Conservation (phyloP, 768 basidiomycete species). For the Pleurotus ostreatus region DNA sequence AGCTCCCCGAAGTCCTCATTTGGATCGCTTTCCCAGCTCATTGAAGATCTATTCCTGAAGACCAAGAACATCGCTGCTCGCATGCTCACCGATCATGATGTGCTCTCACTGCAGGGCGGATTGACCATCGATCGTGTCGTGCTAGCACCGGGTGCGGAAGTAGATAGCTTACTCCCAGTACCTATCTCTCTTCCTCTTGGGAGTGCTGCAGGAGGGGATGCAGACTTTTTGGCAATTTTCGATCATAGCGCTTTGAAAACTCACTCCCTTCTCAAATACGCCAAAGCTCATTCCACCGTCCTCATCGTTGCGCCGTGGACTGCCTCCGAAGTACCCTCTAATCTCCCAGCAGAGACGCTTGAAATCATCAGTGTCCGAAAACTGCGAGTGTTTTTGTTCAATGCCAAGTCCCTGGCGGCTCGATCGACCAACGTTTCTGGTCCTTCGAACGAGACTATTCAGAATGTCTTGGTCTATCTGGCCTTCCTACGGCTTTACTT, state of each 20-base stretch:
- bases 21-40: conserved; percentile 47
- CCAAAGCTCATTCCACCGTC: conserved; percentile 64
- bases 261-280: conserved; percentile 65
- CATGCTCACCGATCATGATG: conserved; percentile 67
- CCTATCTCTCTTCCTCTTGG: conserved; percentile 56
- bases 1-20: conserved; percentile 54
- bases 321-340: conserved; percentile 65
- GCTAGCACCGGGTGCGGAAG: conserved; percentile 45
- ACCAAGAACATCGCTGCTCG: conserved; percentile 52
- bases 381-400: conserved; percentile 55
- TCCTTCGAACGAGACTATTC: conserved; percentile 34
- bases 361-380: conserved; percentile 45
- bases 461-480: conserved; percentile 63
- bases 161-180: conserved; percentile 43
- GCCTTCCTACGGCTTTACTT: conserved; percentile 85
- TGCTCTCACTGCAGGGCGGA: conserved; percentile 70
- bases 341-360: conserved; percentile 50
- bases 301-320: conserved; percentile 78
- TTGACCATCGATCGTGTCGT: conserved; percentile 65
- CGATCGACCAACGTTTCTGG: conserved; percentile 31
- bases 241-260: conserved; percentile 77
- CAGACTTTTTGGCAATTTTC: conserved; percentile 72
- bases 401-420: conserved; percentile 51
- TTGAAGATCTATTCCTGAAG: conserved; percentile 56
- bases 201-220: conserved; percentile 35